phyloP scores from a whole-genome alignment of 2,329 filamentous ascomycete species.

The Arthrobotrys musiformis region DNA sequence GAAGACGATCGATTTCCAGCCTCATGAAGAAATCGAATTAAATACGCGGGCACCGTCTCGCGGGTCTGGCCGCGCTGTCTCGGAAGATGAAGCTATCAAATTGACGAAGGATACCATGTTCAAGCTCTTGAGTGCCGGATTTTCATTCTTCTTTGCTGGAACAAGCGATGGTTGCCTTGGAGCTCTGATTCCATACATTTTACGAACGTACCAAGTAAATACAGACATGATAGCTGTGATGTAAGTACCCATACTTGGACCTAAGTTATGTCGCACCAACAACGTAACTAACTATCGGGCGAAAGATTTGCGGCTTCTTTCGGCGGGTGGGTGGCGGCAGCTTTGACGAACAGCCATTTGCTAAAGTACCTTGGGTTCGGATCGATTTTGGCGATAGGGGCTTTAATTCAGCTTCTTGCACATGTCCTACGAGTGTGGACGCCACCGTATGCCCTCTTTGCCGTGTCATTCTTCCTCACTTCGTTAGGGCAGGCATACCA shows the following conservation, averaged over 20 bases:
- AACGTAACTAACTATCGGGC: conserved; percentile 65
- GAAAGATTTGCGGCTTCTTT: conserved; percentile 60
- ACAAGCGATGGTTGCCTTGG: conserved; percentile 74
- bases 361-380: conserved; percentile 69
- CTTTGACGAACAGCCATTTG: conserved; percentile 69
- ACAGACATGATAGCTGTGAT: conserved; percentile 68
- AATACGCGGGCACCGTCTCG: conserved; percentile 20
- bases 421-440: conserved; percentile 70
- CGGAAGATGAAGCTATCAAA: conserved; percentile 43
- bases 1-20: not conserved
- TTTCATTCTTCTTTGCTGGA: conserved; percentile 74
- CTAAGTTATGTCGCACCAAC: not conserved
- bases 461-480: conserved; percentile 70
- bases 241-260: conserved; percentile 61
- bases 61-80: not conserved
- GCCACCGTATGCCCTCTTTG: conserved; percentile 70
- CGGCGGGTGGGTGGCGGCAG: conserved; percentile 63
- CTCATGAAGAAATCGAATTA: conserved; percentile 33
- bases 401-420: conserved; percentile 68
- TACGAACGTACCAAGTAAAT: conserved; percentile 68
- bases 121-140: conserved; percentile 69
- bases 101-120: conserved; percentile 60
- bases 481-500: conserved; percentile 72
- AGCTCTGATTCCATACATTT: conserved; percentile 72
- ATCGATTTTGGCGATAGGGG: conserved; percentile 69